phyloP scores from a whole-genome alignment of 148 eudicot species.

The Camellia granthamiana region DNA sequence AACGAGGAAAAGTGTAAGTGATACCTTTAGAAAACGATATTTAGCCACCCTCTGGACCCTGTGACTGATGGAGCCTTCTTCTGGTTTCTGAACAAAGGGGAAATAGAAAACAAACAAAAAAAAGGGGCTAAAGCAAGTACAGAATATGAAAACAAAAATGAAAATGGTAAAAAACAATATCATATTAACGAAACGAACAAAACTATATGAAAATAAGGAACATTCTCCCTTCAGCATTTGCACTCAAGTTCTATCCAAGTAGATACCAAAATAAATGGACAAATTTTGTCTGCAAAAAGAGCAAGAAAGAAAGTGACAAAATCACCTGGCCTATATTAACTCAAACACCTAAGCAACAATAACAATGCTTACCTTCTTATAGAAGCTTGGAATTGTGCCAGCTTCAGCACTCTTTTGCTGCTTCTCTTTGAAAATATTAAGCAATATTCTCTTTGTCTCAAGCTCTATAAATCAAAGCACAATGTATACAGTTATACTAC shows the following conservation, averaged over 20 bases:
- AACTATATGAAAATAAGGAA: not conserved
- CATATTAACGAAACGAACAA: no score
- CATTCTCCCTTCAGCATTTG: not conserved
- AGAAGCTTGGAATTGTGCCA: conserved; percentile 87
- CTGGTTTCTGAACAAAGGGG: conserved; percentile 66
- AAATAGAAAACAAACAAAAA: not conserved
- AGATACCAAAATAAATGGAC: not conserved
- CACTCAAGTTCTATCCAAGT: not conserved
- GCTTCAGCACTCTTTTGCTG: conserved; percentile 94
- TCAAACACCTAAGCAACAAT: not conserved
- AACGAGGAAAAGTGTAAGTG: not conserved
- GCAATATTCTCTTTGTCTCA: conserved; percentile 92
- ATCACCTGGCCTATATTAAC: not conserved
- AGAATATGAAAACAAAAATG: no score
- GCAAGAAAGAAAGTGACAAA: not conserved
- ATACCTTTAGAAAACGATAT: conserved; percentile 93
- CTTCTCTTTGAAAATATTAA: conserved; percentile 96
- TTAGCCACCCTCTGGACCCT: conserved; percentile 96
- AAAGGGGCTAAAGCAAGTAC: no score
- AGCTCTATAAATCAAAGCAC: conserved; percentile 56
- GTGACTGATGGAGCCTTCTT: conserved; percentile 91
- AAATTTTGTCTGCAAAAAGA: no score
- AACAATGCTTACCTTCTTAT: conserved; percentile 63
- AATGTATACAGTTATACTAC: conserved; percentile 1
- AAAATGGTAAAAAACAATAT: no score